Percentiles rank a stretch among this genome's conserved stretches.
Conservation (phyloP, 208 protist genomes). For the Crithidia expoeki region DNA sequence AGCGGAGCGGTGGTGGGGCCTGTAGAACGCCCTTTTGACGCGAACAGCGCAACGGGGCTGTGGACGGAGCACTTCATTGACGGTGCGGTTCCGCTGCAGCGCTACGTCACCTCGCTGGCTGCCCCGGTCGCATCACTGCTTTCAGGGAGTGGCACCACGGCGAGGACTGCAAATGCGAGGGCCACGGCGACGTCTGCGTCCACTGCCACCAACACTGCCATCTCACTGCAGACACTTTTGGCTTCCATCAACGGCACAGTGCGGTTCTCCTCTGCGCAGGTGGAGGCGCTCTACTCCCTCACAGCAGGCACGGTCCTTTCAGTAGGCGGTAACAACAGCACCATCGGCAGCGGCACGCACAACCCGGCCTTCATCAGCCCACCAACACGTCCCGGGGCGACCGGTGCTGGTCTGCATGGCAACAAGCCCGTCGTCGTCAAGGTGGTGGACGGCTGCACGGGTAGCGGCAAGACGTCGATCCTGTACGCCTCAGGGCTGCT, state of each 20-base stretch:
- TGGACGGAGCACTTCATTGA: constrained; percentile 38
- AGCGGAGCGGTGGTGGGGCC: not conserved
- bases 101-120: constrained; percentile 24
- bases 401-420: not conserved
- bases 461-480: constrained; percentile 78
- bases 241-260: constrained; percentile 21
- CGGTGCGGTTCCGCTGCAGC: constrained; percentile 31
- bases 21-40: constrained; percentile 17
- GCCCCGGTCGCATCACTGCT: constrained; percentile 17
- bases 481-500: constrained; percentile 59
- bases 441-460: constrained; percentile 57
- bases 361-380: constrained; percentile 6
- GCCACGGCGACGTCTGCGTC: not conserved
- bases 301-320: constrained; percentile 16
- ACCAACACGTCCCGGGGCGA: constrained; percentile 2
- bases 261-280: constrained; percentile 70
- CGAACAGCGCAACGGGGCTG: constrained; percentile 22
- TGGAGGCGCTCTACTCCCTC: constrained; percentile 67
- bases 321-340: not conserved
- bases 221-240: constrained; percentile 28
- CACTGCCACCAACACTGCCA: not conserved
- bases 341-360: constrained; percentile 2
- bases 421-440: constrained; percentile 36
- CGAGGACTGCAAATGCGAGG: not conserved
- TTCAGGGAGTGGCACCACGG: constrained; percentile 10